A percentile compares a stretch with the other conserved stretches of the same genome.
phyloP scores from a whole-genome alignment of 305 asterid species.

The Withania somnifera region DNA sequence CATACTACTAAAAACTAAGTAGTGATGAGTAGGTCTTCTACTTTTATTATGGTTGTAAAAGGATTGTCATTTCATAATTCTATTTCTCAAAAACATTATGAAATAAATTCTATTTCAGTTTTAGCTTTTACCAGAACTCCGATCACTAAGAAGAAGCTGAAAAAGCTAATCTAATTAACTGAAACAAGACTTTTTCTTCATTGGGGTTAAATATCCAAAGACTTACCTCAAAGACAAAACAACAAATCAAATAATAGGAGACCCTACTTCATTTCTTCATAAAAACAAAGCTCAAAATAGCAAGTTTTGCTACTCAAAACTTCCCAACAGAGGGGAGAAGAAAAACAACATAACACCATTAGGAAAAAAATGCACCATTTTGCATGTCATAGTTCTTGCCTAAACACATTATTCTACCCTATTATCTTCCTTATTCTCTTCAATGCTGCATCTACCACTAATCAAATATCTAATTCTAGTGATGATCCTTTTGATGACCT shows the following conservation, averaged over 20 bases:
- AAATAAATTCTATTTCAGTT: neutral
- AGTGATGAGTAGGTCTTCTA: neutral
- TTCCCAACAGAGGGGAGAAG: neutral
- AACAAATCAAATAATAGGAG: neutral
- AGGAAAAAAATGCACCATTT: neutral
- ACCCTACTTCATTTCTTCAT: neutral
- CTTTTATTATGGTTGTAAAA: neutral
- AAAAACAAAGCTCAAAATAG: neutral
- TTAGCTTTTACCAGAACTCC: neutral
- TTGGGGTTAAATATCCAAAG: neutral
- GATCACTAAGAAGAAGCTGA: neutral
- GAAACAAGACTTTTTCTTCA: neutral
- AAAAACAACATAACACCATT: neutral
- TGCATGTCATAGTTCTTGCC: neutral
- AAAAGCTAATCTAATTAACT: neutral
- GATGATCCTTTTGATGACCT: neutral
- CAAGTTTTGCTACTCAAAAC: neutral
- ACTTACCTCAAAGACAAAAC: neutral
- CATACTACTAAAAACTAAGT: neutral
- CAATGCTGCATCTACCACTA: conserved; percentile 6
- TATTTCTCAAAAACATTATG: neutral
- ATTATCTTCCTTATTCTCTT: conserved; percentile 14
- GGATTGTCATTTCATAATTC: neutral
- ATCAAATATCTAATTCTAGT: neutral
- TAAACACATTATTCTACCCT: conserved; percentile 9